A percentile compares a stretch with the other conserved stretches of the same genome.
These are phyloP conservation scores for Cystobasidium sp. DNA, from an alignment of 1,284 basidiomycete species.

Conservation along the genomic window DNA sequence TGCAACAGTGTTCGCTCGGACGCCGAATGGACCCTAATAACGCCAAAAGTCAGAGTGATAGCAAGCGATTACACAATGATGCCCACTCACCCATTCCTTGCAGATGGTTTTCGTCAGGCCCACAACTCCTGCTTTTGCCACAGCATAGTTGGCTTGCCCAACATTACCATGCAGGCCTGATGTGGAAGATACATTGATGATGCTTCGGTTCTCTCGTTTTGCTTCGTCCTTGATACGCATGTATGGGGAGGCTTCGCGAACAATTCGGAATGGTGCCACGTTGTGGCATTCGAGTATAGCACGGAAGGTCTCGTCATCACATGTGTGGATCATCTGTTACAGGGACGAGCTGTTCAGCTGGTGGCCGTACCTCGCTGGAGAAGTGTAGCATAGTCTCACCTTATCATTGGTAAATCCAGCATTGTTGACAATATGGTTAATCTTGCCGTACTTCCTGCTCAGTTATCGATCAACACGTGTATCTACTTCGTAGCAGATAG, in stretches of 20 bases:
- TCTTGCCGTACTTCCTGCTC: slow-evolving; percentile 72
- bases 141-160: slow-evolving; percentile 76
- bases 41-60: neutral
- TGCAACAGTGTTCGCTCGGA: slow-evolving; percentile 78
- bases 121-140: slow-evolving; percentile 70
- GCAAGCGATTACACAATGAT: neutral
- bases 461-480: neutral
- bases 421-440: slow-evolving; percentile 85
- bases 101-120: slow-evolving; percentile 82
- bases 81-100: slow-evolving; percentile 73
- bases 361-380: neutral
- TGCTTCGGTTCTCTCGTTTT: slow-evolving; percentile 69
- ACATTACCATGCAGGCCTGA: slow-evolving; percentile 80
- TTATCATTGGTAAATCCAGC: slow-evolving; percentile 81
- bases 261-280: slow-evolving; percentile 79
- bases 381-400: neutral
- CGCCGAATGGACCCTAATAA: slow-evolving; percentile 63
- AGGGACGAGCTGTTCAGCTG: neutral
- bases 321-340: slow-evolving; percentile 75
- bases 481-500: neutral
- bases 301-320: slow-evolving; percentile 78
- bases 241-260: slow-evolving; percentile 80
- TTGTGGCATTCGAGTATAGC: slow-evolving; percentile 81
- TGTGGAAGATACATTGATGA: slow-evolving; percentile 71
- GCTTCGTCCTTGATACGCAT: slow-evolving; percentile 72